Conservation (phyloP, 1,284 basidiomycete species). For the Rugosomyces carneus region DNA sequence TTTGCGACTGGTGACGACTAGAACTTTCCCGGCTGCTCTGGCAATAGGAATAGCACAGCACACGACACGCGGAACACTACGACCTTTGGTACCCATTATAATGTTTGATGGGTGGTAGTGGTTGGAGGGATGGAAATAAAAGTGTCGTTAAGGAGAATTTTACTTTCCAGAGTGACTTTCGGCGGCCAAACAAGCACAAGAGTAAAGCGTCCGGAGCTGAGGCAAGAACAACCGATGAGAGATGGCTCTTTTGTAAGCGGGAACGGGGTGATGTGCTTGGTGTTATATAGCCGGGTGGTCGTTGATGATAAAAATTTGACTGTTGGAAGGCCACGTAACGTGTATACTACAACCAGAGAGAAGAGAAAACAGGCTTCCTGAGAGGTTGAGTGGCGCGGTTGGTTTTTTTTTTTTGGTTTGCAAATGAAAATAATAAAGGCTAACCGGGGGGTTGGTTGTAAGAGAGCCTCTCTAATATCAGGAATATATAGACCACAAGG, state of each 20-base stretch:
- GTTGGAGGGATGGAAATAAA: not conserved
- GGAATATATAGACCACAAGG: not conserved
- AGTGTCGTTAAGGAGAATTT: not conserved
- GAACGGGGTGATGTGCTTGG: not conserved
- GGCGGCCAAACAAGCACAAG: not conserved
- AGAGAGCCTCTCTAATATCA: not conserved
- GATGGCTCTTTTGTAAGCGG: not conserved
- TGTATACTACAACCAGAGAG: not conserved
- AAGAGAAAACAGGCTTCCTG: not conserved
- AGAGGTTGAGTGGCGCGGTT: not conserved
- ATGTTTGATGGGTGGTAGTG: conserved; percentile 1
- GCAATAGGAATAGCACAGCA: conserved; percentile 82
- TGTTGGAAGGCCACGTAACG: not conserved
- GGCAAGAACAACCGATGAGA: not conserved
- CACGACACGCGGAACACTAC: conserved; percentile 70
- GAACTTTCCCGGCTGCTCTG: conserved; percentile 62
- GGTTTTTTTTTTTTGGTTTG: not conserved
- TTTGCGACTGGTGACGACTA: conserved; percentile 77
- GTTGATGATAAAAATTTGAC: not conserved
- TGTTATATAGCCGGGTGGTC: not conserved
- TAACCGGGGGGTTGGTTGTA: not conserved
- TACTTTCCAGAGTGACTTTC: not conserved
- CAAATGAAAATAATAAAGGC: not conserved
- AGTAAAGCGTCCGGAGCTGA: not conserved
- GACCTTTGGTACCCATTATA: conserved; percentile 71